These are phyloP conservation scores for Cryptococcus sp. DNA, from an alignment of 1,284 basidiomycete species.

Conservation along the genomic window DNA sequence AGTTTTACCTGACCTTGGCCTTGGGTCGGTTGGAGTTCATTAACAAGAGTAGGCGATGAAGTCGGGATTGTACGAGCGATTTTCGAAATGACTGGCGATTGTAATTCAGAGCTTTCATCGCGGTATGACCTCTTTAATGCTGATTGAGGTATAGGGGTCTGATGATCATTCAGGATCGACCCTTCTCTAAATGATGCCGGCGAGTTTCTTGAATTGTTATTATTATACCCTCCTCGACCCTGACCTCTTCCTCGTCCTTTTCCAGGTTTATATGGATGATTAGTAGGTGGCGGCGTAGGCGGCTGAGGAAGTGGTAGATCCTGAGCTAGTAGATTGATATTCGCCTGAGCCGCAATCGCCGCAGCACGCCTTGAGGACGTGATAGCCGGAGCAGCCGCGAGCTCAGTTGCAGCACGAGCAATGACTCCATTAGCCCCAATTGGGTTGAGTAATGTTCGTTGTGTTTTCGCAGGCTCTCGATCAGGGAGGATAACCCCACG, in stretches of 20 bases:
- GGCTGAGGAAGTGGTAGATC: constrained; percentile 51
- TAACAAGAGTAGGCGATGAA: constrained; percentile 8
- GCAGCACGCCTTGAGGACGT: constrained; percentile 64
- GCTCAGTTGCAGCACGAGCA: constrained; percentile 17
- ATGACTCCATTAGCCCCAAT: constrained; percentile 35
- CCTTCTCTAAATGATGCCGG: constrained; percentile 27
- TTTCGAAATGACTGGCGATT: constrained; percentile 19
- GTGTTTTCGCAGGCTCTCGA: constrained; percentile 86
- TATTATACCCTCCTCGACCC: background rate
- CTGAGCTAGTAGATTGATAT: constrained; percentile 46
- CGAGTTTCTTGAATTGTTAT: constrained; percentile 10
- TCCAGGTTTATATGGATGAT: constrained; percentile 11
- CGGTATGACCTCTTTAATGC: constrained; percentile 21
- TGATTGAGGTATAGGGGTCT: background rate
- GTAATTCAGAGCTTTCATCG: constrained; percentile 23
- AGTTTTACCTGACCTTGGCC: constrained; percentile 1
- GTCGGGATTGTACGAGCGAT: constrained; percentile 12
- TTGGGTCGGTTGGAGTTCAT: constrained; percentile 8
- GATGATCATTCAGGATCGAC: constrained; percentile 14
- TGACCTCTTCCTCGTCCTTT: constrained; percentile 11
- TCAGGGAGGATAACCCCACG: constrained; percentile 88
- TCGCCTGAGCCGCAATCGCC: constrained; percentile 68
- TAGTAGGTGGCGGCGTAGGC: constrained; percentile 46
- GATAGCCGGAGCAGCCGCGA: constrained; percentile 51
- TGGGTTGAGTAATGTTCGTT: constrained; percentile 68